Evolutionary conservation across 2,329 filamentous ascomycete species (phyloP).

Genomic region (Chrysosporium queenslandicum): DNA sequence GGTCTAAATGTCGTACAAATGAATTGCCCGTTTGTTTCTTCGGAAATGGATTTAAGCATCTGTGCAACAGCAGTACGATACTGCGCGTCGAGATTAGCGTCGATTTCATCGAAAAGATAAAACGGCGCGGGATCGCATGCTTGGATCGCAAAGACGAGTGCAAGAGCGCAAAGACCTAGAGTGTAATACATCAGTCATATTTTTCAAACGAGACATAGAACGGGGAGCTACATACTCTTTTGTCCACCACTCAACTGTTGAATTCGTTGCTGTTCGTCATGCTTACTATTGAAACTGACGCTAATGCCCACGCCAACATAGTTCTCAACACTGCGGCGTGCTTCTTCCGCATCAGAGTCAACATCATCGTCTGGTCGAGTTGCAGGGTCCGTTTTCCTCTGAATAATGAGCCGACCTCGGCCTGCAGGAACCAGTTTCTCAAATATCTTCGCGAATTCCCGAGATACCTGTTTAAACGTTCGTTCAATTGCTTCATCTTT

Average conservation of each 20-base stretch:
- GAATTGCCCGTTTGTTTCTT: constrained; percentile 59
- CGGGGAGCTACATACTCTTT: constrained; percentile 59
- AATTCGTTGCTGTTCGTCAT: constrained; percentile 95
- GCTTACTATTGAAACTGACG: constrained; percentile 96
- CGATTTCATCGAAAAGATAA: constrained; percentile 98
- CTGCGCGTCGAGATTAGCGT: constrained; percentile 94
- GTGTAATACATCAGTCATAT: constrained; percentile 2
- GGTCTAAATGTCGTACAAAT: constrained; percentile 98
- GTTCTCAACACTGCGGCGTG: constrained; percentile 63
- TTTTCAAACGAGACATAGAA: neutral
- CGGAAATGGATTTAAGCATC: constrained; percentile 69
- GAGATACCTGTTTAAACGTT: constrained; percentile 95
- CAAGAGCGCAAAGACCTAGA: constrained; percentile 82
- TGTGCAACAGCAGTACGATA: constrained; percentile 92
- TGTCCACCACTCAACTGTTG: constrained; percentile 95
- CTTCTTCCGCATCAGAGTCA: constrained; percentile 53
- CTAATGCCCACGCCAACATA: constrained; percentile 94
- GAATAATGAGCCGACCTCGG: constrained; percentile 82
- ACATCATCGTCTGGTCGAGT: constrained; percentile 54
- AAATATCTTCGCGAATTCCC: constrained; percentile 86
- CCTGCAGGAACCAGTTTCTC: constrained; percentile 91
- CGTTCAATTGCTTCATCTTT: constrained; percentile 98
- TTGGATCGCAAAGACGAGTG: constrained; percentile 97
- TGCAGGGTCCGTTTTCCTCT: constrained; percentile 71
- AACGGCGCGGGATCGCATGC: constrained; percentile 95